These are phyloP conservation scores for Nicotiana benthamiana DNA, from an alignment of 257 asterid species.

Conservation along the genomic window DNA sequence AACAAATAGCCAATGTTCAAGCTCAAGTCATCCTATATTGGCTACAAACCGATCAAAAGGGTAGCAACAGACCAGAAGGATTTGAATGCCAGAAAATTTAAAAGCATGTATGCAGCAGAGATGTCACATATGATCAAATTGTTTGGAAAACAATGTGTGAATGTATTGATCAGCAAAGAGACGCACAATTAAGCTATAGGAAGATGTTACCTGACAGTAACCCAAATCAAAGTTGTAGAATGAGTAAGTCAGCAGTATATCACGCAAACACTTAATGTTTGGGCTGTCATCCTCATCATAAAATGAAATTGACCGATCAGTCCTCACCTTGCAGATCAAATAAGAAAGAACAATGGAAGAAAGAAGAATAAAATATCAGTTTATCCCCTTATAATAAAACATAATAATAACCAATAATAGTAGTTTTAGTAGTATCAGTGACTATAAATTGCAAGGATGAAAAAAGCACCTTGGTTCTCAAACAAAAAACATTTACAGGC, in stretches of 20 bases:
- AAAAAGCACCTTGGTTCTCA: neutral
- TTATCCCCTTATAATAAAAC: neutral
- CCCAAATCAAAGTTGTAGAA: constrained; percentile 99
- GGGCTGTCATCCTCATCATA: constrained; percentile 97
- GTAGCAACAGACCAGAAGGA: neutral
- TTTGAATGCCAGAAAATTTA: neutral
- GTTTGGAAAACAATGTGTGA: neutral
- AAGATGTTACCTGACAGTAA: constrained; percentile 78
- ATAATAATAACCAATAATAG: neutral
- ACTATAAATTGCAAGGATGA: neutral
- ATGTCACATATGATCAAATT: neutral
- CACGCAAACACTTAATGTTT: constrained; percentile 69
- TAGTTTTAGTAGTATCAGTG: neutral
- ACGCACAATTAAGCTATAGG: neutral
- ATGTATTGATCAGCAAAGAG: neutral
- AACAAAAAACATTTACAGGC: neutral
- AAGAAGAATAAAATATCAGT: neutral
- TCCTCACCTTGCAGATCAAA: constrained; percentile 69
- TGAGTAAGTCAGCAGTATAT: constrained; percentile 89
- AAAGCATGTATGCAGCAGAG: neutral
- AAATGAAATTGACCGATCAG: constrained; percentile 75
- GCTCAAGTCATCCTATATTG: neutral
- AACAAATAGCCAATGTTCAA: neutral
- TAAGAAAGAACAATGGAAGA: neutral
- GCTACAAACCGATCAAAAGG: neutral